These are phyloP conservation scores for Acanthamoeba divionensis DNA, from an alignment of 208 protist species.

Conservation along the genomic window DNA sequence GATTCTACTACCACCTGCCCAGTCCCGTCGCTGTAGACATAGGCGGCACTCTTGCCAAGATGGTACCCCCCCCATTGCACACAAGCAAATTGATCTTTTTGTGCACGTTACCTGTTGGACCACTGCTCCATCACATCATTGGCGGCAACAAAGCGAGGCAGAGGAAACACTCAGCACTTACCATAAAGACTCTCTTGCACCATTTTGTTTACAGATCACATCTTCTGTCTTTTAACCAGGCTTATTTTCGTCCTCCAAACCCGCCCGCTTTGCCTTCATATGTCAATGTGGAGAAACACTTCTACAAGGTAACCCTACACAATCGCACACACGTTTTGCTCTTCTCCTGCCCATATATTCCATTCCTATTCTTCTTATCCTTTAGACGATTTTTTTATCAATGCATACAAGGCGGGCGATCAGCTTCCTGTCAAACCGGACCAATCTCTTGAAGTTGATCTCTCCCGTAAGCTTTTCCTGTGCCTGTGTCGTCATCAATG, in stretches of 20 bases:
- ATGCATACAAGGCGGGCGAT: neutral
- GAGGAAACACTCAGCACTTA: no score
- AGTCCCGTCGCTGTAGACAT: conserved; percentile 12
- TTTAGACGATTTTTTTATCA: no score
- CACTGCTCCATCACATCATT: no score
- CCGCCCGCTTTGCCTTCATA: neutral
- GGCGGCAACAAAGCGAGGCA: no score
- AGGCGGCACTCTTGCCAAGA: conserved; percentile 2
- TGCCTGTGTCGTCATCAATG: neutral
- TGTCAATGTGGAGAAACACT: conserved; percentile 11
- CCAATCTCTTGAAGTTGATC: neutral
- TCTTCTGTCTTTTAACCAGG: neutral
- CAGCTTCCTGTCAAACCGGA: conserved; percentile 9
- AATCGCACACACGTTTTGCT: no score
- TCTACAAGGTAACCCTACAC: neutral
- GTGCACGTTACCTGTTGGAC: no score
- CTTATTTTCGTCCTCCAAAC: neutral
- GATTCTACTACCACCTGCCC: neutral
- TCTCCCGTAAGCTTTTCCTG: neutral
- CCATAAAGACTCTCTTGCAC: no score
- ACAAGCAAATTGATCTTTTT: neutral
- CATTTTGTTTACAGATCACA: no score
- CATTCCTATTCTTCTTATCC: no score
- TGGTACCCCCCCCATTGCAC: neutral
- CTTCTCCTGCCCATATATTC: no score